phyloP scores from a whole-genome alignment of 1,139 yeast genomes.

The Zygosaccharomyces sapae region DNA sequence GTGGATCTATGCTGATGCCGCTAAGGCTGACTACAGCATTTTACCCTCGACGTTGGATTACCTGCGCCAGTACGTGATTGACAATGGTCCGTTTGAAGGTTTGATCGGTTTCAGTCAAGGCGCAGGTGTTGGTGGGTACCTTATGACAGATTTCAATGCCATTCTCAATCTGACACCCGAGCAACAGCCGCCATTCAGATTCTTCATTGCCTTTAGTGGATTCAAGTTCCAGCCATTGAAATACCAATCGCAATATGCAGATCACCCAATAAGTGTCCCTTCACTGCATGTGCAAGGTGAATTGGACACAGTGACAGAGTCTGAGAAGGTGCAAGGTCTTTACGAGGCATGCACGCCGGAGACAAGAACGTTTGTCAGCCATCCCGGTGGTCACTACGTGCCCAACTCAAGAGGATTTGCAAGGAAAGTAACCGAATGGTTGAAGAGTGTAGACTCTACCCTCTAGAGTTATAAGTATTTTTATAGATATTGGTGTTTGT shows the following conservation, averaged over 20 bases:
- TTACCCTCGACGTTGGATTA: constrained; percentile 28
- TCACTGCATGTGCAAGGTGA: constrained; percentile 80
- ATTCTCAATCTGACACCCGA: constrained; percentile 29
- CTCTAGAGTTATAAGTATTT: not conserved
- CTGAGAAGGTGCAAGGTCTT: constrained; percentile 57
- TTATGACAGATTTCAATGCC: constrained; percentile 43
- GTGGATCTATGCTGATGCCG: constrained; percentile 32
- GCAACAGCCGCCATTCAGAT: constrained; percentile 51
- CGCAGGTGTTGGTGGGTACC: constrained; percentile 71
- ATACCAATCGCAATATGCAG: constrained; percentile 48
- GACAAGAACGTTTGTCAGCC: constrained; percentile 51
- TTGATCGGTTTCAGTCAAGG: constrained; percentile 92
- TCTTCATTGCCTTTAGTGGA: constrained; percentile 74
- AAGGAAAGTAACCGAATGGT: constrained; percentile 56
- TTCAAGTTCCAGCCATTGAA: constrained; percentile 57
- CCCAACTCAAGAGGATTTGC: constrained; percentile 66
- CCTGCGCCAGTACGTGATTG: constrained; percentile 28
- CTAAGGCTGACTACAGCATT: constrained; percentile 23
- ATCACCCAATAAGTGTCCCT: constrained; percentile 46
- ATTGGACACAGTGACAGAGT: constrained; percentile 83
- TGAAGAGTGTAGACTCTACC: constrained; percentile 27
- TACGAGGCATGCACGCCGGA: constrained; percentile 49
- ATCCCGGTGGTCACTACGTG: constrained; percentile 85
- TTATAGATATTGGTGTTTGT: not conserved
- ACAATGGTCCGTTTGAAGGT: constrained; percentile 81